Conservation (phyloP, 495 filamentous ascomycete species). For the Penicillium maclennaniae region DNA sequence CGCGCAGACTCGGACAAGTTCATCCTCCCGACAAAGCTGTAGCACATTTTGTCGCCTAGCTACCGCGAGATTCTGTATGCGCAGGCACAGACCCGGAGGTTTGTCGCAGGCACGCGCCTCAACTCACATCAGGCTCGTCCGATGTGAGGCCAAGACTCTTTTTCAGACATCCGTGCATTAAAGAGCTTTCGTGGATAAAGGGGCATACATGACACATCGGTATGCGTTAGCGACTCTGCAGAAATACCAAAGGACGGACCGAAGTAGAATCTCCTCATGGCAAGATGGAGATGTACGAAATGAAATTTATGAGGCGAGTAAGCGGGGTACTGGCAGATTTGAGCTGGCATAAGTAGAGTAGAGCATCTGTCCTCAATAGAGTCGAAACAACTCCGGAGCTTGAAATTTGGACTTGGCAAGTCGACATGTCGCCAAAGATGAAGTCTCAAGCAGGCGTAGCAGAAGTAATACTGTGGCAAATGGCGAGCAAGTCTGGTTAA, state of each 20-base stretch:
- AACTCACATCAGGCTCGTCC: neutral
- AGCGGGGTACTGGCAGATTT: neutral
- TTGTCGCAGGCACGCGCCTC: slow-evolving; percentile 3
- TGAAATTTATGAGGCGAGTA: neutral
- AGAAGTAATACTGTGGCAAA: slow-evolving; percentile 2
- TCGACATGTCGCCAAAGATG: slow-evolving; percentile 2
- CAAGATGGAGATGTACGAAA: slow-evolving; percentile 9
- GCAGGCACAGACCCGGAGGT: slow-evolving; percentile 1
- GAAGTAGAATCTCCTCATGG: slow-evolving; percentile 4
- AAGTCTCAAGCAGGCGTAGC: slow-evolving; percentile 6
- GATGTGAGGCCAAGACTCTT: neutral
- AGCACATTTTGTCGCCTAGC: neutral
- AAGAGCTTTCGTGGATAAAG: neutral
- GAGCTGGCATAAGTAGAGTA: neutral
- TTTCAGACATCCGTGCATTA: neutral
- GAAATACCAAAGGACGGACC: slow-evolving; percentile 9
- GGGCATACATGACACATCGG: slow-evolving; percentile 1
- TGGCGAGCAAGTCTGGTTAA: neutral
- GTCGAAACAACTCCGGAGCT: slow-evolving; percentile 1
- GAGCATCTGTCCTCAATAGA: neutral
- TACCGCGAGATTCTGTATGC: slow-evolving; percentile 4
- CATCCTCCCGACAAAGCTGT: neutral
- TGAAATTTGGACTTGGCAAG: neutral
- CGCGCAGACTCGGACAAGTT: neutral
- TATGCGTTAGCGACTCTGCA: slow-evolving; percentile 6